Evolutionary conservation across 148 eudicot species (phyloP), one percentile per base, ranked within the genome.

Genomic region (Chenopodium suecicum): DNA sequence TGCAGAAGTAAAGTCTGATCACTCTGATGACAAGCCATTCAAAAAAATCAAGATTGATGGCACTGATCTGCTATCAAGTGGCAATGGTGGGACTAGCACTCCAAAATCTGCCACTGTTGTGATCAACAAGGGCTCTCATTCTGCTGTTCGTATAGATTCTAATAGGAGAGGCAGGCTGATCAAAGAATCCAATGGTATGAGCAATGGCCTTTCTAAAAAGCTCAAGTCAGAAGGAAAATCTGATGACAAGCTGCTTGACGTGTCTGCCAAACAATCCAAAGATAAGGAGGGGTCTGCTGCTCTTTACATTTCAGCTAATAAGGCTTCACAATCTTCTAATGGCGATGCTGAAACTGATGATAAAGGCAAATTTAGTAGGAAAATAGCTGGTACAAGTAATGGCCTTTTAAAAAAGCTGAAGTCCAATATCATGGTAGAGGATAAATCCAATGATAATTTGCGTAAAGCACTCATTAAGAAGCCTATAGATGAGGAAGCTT

Each of bases 1-100:
- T 72, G 76, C 52, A 67, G 65, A 68, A 62, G 37, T 70, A 41
- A 73, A 79, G 63, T 78, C 74, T 71, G 84, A 87, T 17, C 88
- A 62, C 77, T 80, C 74, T 71, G 84, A 87, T 17, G 89, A 62
- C 74, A 82, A 71, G 46, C 78, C 81, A 37, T 47, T 77, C 47
- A 90, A 90, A 86, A 89, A 86, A 73, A 71, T 74, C 44, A 90
- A 82, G 77, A 58, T 56, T 85, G 86, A 78, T 65, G 58, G 74
- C 73, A 27, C 52, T 78, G 58, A 50, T 31, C 69, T 32, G 47
- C 54, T 27, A 29, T 50, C 74, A 2, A 68, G 63, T 47, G 79
- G 62, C 74, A 67, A 54, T 58, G 70, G 79, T 25, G 82, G 76
- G 63, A 77, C 29, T 82, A 34, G 34, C 52, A 64, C 67, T 48